Percentiles rank a stretch among this genome's conserved stretches.
phyloP scores from a whole-genome alignment of 331 rosid genomes.

The Ulmus americana region DNA sequence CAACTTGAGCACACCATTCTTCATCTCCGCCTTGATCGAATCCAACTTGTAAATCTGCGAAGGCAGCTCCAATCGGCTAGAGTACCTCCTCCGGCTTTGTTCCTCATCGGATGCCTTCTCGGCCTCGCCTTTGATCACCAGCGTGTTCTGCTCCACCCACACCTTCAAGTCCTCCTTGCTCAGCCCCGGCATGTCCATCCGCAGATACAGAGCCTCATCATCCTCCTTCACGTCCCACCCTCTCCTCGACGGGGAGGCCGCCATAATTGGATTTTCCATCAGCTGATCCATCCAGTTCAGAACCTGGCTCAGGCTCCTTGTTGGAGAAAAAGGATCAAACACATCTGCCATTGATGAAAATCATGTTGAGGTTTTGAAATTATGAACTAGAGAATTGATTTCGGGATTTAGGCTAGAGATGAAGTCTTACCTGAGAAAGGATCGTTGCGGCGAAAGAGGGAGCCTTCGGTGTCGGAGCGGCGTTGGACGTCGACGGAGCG shows the following conservation, averaged over 20 bases:
- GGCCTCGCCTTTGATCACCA: conserved; percentile 52
- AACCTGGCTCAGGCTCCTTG: conserved; percentile 60
- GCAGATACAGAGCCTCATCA: conserved; percentile 38
- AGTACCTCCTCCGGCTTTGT: conserved; percentile 33
- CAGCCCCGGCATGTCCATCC: conserved; percentile 76
- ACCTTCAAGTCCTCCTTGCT: conserved; percentile 63
- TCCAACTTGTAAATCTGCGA: conserved; percentile 44
- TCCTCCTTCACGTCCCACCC: conserved; percentile 66
- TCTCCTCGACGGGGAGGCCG: conserved; percentile 37
- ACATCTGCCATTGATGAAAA: conserved; percentile 33
- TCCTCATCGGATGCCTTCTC: conserved; percentile 31
- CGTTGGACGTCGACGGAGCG: conserved; percentile 13
- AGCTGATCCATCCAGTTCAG: conserved; percentile 69
- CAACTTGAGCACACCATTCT: conserved; percentile 68
- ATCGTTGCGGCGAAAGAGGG: conserved; percentile 37
- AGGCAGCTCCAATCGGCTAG: conserved; percentile 59
- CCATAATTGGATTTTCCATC: conserved; percentile 44
- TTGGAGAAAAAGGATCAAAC: conserved; percentile 56
- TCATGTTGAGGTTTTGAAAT: too few species aligned
- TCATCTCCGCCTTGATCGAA: conserved; percentile 71
- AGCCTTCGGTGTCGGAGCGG: background rate
- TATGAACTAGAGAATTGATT: too few species aligned
- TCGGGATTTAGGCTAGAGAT: too few species aligned
- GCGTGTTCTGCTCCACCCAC: conserved; percentile 60
- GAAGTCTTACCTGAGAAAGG: background rate